Evolutionary conservation across 23 red algal species (phyloP).

Genomic region (Gracilariopsis chorda): DNA sequence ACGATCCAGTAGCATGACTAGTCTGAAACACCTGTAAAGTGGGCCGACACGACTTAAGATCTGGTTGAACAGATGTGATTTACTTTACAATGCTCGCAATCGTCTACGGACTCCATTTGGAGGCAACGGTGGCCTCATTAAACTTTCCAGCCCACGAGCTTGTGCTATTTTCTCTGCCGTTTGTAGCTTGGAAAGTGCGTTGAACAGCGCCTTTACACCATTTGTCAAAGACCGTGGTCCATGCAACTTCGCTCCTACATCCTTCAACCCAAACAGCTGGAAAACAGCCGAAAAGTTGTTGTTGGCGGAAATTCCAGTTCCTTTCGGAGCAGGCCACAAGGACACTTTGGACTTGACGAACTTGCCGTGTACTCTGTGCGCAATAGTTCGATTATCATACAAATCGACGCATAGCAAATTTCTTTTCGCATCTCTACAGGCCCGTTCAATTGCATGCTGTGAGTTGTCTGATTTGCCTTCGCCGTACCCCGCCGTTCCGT

Average conservation of each 20-base stretch:
- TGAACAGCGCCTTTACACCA: slow-evolving; percentile 86
- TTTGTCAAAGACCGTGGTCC: slow-evolving; percentile 73
- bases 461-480: slow-evolving; percentile 79
- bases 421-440: slow-evolving; percentile 74
- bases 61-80: no score
- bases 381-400: slow-evolving; percentile 67
- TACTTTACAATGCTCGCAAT: slow-evolving; percentile 32
- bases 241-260: slow-evolving; percentile 85
- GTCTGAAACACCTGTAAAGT: no score
- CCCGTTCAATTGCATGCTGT: slow-evolving; percentile 73
- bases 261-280: slow-evolving; percentile 80
- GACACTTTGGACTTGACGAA: slow-evolving; percentile 70
- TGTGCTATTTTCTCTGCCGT: slow-evolving; percentile 34
- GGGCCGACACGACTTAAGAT: no score
- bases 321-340: slow-evolving; percentile 74
- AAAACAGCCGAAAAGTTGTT: slow-evolving; percentile 75
- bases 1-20: no score
- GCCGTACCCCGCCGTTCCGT: slow-evolving; percentile 81
- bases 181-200: slow-evolving; percentile 61
- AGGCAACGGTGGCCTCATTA: background rate
- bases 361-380: slow-evolving; percentile 52
- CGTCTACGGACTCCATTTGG: background rate
- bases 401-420: slow-evolving; percentile 65
- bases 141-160: slow-evolving; percentile 34
- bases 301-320: slow-evolving; percentile 76